Percentiles rank a stretch among this genome's conserved stretches.
Evolutionary conservation across 257 asterid genomes (phyloP).

Genomic region (Rauvolfia tetraphylla): DNA sequence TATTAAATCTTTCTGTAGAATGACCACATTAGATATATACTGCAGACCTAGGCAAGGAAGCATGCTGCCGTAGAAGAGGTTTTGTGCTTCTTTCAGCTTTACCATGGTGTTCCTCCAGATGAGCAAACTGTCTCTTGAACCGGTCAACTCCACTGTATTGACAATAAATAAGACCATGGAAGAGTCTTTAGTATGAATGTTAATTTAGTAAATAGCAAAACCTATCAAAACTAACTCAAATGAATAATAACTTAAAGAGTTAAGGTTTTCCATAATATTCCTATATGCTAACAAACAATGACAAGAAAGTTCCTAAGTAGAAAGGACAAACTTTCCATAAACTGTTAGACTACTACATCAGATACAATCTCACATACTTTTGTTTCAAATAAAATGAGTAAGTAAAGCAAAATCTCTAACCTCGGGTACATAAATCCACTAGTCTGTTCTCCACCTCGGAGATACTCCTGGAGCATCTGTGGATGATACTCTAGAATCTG

Average conservation of each 20-base stretch:
- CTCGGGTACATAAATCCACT: conserved; percentile 99
- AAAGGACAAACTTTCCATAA: background rate
- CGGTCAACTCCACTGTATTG: conserved; percentile 86
- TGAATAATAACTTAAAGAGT: conserved; percentile 1
- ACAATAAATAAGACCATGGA: conserved; percentile 12
- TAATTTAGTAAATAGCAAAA: background rate
- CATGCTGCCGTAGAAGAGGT: conserved; percentile 75
- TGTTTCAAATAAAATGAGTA: background rate
- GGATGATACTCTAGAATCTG: conserved; percentile 99
- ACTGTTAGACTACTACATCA: background rate
- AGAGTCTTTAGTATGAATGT: conserved; percentile 6
- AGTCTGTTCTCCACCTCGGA: conserved; percentile 87
- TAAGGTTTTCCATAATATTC: too few species aligned
- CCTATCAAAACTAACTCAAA: background rate
- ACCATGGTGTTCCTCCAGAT: conserved; percentile 81
- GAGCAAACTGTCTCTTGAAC: conserved; percentile 93
- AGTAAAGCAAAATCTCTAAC: conserved; percentile 27
- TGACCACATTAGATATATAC: background rate
- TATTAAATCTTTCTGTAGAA: background rate
- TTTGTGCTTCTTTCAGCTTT: conserved; percentile 75
- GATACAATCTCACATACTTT: background rate
- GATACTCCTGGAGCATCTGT: conserved; percentile 92
- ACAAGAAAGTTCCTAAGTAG: background rate
- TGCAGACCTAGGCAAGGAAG: conserved; percentile 81
- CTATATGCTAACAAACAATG: background rate